Conservation (phyloP, 148 eudicot genomes). For the Fagopyrum homotropicum region DNA sequence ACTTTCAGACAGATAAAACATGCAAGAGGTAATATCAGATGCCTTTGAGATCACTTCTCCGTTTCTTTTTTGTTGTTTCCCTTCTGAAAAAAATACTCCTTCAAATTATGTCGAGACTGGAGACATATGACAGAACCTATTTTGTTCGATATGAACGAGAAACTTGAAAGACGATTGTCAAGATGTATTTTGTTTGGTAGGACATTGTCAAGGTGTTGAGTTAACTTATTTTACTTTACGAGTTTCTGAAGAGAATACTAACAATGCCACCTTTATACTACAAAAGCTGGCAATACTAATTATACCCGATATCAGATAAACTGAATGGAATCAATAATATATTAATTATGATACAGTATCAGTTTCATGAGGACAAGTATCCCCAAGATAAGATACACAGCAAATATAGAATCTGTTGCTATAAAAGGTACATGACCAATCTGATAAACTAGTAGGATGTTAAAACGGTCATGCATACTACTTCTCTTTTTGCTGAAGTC, state of each 20-base stretch:
- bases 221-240: too few species aligned
- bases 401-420: not conserved
- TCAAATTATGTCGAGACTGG: not conserved
- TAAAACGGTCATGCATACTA: not conserved
- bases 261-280: too few species aligned
- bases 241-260: too few species aligned
- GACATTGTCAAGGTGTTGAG: too few species aligned
- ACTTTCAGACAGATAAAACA: not conserved
- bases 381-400: conserved; percentile 2
- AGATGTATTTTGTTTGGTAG: too few species aligned
- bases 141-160: not conserved
- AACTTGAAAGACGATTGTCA: not conserved
- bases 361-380: not conserved
- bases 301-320: not conserved
- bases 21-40: not conserved
- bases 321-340: not conserved
- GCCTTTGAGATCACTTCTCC: not conserved
- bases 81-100: not conserved
- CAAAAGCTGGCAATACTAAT: not conserved
- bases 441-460: not conserved
- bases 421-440: not conserved
- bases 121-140: not conserved
- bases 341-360: not conserved
- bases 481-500: not conserved
- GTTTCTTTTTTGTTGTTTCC: not conserved